Base-by-base conservation (phyloP, 805 yeast genomes). In the Kuraishia hungarica region DNA sequence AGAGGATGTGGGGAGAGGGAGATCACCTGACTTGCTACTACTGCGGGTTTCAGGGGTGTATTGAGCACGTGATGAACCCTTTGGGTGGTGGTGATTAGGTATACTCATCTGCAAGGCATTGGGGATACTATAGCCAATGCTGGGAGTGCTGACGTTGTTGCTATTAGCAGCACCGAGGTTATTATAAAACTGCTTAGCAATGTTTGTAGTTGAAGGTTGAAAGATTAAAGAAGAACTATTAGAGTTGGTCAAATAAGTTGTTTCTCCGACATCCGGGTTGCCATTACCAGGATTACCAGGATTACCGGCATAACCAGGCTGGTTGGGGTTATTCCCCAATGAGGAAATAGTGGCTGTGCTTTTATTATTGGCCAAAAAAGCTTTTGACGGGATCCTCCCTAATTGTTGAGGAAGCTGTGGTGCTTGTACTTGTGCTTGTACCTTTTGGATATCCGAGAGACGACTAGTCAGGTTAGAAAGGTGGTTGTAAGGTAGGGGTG, bases 201-300 rank as follows among this genome's bases (percentile, higher is more conserved):
- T 48, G 53, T 35, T 51, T 11, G 62, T 57, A 2, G 62, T 51
- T 0, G 62, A 60, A 1, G 59, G 61, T 52, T 58, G 62, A 35
- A 60, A 60, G 20, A 58, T 60, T 21, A 60, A 51, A 22, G 54
- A 53, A 15, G 62, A 55, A 20, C 39, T 56, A 50, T 35, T 50
- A 19, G 49, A 52, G 13, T 11, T 46, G 48, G 43, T 35, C n/a
- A 35, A 17, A 13, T 35, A 35, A 10, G 17, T 35, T 35, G 43
- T 3, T 17, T 35, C 43, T 10, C 43, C 43, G 4, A 17, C 43
- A 7, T 35, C 43, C 17, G 15, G 8, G n/a, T 35, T 35, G n/a
- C n/a, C n/a, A 15, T 10, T 15, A 13, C n/a, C n/a, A n/a, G n/a
- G n/a, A n/a, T n/a, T n/a, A n/a, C n/a, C n/a, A n/a, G 6, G 35